A percentile compares a stretch with the other conserved stretches of the same genome.
Evolutionary conservation across 176 grass and related monocot genomes (phyloP).

Genomic region (Oryza nivara): DNA sequence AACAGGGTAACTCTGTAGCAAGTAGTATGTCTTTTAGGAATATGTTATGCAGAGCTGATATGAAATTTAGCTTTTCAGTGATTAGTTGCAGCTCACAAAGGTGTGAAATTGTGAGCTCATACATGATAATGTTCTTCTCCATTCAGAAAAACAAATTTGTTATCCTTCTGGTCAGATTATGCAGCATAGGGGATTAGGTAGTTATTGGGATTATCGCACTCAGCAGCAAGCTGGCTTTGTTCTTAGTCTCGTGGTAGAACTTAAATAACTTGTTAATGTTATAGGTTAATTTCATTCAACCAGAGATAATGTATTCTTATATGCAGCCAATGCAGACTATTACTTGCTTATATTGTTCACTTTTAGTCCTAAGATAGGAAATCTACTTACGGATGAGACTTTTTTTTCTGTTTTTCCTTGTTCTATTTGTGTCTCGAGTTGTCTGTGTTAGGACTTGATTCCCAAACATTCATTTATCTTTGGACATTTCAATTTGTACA

Average conservation of each 20-base stretch:
- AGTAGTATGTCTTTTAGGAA: not conserved
- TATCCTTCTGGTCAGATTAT: conserved; percentile 8
- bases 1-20: not conserved
- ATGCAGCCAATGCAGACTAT: conserved; percentile 4
- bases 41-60: not conserved
- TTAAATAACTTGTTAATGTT: not conserved
- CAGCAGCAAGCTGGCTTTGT: not conserved
- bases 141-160: no score
- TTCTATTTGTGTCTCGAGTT: not conserved
- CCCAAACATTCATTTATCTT: no score
- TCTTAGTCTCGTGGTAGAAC: not conserved
- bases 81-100: not conserved
- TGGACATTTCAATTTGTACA: no score
- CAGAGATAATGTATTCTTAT: not conserved
- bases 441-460: conserved; percentile 4
- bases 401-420: not conserved
- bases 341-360: not conserved
- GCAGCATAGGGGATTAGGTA: not conserved
- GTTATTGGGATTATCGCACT: not conserved
- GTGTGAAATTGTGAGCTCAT: not conserved
- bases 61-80: conserved; percentile 12
- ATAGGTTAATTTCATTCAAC: not conserved
- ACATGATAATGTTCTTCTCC: not conserved
- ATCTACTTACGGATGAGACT: not conserved
- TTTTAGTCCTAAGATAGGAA: not conserved